Conservation (phyloP, 106 monocot species). For the Phalaenopsis aphrodite region DNA sequence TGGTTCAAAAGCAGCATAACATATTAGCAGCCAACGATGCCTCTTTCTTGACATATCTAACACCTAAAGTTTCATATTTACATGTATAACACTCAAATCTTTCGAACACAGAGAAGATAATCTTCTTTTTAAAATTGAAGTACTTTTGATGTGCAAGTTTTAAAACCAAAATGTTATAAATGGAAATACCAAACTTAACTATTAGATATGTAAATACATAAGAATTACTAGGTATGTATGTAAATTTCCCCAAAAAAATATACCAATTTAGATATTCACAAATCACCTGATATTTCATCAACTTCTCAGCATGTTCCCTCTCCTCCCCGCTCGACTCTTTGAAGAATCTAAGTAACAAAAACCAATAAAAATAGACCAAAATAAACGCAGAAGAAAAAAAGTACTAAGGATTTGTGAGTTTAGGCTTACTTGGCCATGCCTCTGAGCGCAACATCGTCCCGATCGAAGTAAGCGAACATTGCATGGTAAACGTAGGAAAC, state of each 20-base stretch:
- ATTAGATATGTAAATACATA: too few relatives aligned
- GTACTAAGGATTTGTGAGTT: too few relatives aligned
- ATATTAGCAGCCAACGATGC: background rate
- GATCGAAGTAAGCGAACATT: constrained; percentile 15
- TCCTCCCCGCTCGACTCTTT: constrained; percentile 50
- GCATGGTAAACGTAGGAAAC: constrained; percentile 18
- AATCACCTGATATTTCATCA: constrained; percentile 36
- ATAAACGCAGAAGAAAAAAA: background rate
- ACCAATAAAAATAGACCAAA: background rate
- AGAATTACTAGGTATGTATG: too few relatives aligned
- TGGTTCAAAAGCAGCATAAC: background rate
- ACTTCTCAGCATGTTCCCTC: constrained; percentile 45
- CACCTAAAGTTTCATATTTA: too few relatives aligned
- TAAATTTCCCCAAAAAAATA: too few relatives aligned
- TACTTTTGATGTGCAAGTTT: too few relatives aligned
- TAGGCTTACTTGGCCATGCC: constrained; percentile 15
- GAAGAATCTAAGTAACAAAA: constrained; percentile 30
- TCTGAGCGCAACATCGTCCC: constrained; percentile 16
- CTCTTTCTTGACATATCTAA: background rate
- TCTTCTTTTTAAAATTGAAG: too few relatives aligned
- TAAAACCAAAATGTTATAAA: too few relatives aligned
- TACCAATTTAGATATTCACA: background rate
- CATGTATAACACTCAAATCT: too few relatives aligned
- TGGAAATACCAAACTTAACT: too few relatives aligned
- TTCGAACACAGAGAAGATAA: background rate